phyloP scores from a whole-genome alignment of 176 grass and related monocot species.

The Hyparrhenia diplandra region DNA sequence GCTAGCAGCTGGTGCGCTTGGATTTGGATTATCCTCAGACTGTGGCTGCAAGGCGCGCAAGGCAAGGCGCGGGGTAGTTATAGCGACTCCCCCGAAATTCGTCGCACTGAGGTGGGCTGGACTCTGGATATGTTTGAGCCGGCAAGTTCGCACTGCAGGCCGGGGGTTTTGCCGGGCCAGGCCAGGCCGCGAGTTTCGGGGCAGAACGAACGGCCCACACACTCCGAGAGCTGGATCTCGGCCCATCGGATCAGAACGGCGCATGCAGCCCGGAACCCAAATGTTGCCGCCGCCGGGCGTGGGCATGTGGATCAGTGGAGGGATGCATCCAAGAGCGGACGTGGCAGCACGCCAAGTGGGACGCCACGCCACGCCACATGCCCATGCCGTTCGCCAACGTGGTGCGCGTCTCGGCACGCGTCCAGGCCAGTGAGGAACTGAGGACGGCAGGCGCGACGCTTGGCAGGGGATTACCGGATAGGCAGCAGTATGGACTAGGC shows the following conservation, averaged over 20 bases:
- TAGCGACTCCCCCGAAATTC: background rate
- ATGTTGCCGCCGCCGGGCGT: too few species aligned
- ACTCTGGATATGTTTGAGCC: background rate
- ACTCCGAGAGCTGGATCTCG: too few species aligned
- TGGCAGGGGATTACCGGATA: background rate
- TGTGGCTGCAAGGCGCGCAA: conserved; percentile 44
- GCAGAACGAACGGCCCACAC: too few species aligned
- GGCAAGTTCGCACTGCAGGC: background rate
- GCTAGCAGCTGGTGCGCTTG: background rate
- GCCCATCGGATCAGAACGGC: too few species aligned
- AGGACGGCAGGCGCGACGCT: background rate
- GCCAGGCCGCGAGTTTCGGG: background rate
- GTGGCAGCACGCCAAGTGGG: too few species aligned
- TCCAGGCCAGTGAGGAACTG: background rate
- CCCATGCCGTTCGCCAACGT: background rate
- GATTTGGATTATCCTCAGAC: conserved; percentile 31
- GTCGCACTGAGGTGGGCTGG: conserved; percentile 6
- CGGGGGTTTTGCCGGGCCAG: background rate
- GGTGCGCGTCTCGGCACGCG: background rate
- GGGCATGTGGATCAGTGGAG: too few species aligned
- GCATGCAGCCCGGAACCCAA: too few species aligned
- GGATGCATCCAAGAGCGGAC: too few species aligned
- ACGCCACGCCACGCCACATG: background rate
- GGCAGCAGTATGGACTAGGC: too few species aligned
- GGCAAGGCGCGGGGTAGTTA: background rate